Conservation (phyloP, 306 rosid genomes). For the Cucurbita ficifolia region DNA sequence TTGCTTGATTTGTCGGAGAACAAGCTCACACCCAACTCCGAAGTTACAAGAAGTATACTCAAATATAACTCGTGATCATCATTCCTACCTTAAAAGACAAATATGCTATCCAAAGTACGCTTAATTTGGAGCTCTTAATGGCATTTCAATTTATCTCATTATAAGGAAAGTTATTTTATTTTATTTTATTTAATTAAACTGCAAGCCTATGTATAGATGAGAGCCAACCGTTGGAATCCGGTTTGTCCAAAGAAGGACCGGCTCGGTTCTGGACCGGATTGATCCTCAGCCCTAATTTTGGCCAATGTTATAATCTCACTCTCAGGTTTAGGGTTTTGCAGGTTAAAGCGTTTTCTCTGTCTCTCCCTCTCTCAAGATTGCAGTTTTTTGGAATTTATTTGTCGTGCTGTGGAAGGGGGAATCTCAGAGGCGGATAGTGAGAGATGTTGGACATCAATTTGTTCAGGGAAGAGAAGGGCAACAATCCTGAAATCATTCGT, state of each 20-base stretch:
- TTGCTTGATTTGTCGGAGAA: too few relatives aligned
- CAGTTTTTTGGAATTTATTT: neutral
- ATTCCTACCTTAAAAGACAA: too few relatives aligned
- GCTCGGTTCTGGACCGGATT: neutral
- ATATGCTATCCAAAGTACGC: too few relatives aligned
- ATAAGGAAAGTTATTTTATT: too few relatives aligned
- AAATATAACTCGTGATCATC: too few relatives aligned
- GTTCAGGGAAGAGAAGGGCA: slow-evolving; percentile 76
- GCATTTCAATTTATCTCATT: too few relatives aligned
- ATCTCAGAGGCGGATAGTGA: neutral
- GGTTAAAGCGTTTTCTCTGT: neutral
- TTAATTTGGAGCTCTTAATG: too few relatives aligned
- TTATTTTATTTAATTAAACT: too few relatives aligned
- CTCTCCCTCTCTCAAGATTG: neutral
- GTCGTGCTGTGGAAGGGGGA: neutral
- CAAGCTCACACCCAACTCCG: too few relatives aligned
- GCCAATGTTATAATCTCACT: neutral
- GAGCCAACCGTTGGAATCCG: neutral
- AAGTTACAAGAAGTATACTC: too few relatives aligned
- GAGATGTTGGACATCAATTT: slow-evolving; percentile 71
- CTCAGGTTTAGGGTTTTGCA: neutral
- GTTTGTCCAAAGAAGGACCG: neutral
- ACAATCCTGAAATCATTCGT: slow-evolving; percentile 70
- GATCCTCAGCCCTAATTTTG: neutral
- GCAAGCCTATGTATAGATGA: neutral